These are phyloP conservation scores for Wickerhamiella bombiphila DNA, from an alignment of 805 yeast species.

Conservation along the genomic window DNA sequence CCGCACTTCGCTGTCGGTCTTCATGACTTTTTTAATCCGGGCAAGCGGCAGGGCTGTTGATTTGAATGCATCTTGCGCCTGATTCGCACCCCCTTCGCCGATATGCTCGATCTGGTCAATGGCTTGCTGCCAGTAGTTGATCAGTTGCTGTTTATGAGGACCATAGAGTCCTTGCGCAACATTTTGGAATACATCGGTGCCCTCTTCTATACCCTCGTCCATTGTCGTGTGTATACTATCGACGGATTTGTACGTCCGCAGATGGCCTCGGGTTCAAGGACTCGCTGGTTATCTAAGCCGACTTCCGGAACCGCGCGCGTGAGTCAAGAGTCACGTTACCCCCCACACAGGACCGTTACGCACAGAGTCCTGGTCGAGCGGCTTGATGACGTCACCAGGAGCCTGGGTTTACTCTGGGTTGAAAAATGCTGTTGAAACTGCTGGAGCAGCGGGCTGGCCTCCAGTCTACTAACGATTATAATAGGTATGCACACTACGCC, in stretches of 20 bases:
- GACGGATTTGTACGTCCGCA: too few relatives aligned
- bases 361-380: too few relatives aligned
- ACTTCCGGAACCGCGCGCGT: too few relatives aligned
- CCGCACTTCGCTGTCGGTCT: constrained; percentile 90
- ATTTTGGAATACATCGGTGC: constrained; percentile 69
- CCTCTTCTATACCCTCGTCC: constrained; percentile 22
- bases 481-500: constrained; percentile 48
- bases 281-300: too few relatives aligned
- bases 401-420: not conserved
- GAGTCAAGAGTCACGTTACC: too few relatives aligned
- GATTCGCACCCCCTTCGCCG: constrained; percentile 25
- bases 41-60: constrained; percentile 92
- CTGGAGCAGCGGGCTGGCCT: constrained; percentile 24
- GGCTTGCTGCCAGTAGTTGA: constrained; percentile 95
- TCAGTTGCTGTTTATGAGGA: constrained; percentile 70
- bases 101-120: constrained; percentile 73
- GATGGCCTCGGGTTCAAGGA: too few relatives aligned
- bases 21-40: constrained; percentile 93
- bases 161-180: constrained; percentile 89
- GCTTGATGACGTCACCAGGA: too few relatives aligned
- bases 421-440: constrained; percentile 9
- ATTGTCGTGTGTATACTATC: not conserved
- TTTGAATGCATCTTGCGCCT: constrained; percentile 78
- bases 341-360: too few relatives aligned
- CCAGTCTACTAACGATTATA: constrained; percentile 52